Conservation (phyloP, 768 basidiomycete species). For the Artomyces pyxidatus region DNA sequence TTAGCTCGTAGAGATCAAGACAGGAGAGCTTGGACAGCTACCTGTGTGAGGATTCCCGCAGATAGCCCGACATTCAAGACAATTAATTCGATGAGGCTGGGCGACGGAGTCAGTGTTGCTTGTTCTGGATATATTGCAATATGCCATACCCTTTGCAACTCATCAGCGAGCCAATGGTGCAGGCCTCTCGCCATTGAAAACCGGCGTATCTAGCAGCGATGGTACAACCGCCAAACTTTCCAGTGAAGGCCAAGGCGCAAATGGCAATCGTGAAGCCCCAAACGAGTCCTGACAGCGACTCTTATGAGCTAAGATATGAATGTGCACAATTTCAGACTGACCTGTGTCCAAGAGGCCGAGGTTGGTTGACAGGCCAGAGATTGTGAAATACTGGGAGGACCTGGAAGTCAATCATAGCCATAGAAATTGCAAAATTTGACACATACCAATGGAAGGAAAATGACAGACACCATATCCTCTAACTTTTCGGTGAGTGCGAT, state of each 20-base stretch:
- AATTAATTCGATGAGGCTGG: slow-evolving; percentile 83
- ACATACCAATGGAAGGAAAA: slow-evolving; percentile 79
- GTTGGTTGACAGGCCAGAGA: slow-evolving; percentile 87
- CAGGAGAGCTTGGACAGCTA: slow-evolving; percentile 15
- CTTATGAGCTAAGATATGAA: background rate
- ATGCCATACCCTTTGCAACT: slow-evolving; percentile 78
- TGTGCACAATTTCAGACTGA: slow-evolving; percentile 13
- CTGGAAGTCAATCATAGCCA: too few species aligned
- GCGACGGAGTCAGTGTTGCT: background rate
- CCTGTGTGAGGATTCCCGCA: slow-evolving; percentile 66
- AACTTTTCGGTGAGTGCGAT: slow-evolving; percentile 88
- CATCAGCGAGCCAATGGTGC: slow-evolving; percentile 88
- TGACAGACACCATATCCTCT: slow-evolving; percentile 90
- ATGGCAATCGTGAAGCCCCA: slow-evolving; percentile 90
- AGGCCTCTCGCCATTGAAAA: slow-evolving; percentile 74
- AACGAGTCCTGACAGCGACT: slow-evolving; percentile 43
- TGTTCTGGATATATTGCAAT: background rate
- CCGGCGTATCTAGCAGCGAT: slow-evolving; percentile 58
- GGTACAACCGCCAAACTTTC: slow-evolving; percentile 86
- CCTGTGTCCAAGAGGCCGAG: slow-evolving; percentile 78
- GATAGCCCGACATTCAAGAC: slow-evolving; percentile 90
- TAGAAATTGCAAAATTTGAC: too few species aligned
- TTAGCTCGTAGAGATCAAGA: background rate
- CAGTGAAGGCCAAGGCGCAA: slow-evolving; percentile 65
- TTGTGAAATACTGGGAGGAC: slow-evolving; percentile 69